phyloP scores from a whole-genome alignment of 2,329 filamentous ascomycete species.

The Paramyrothecium roridum region DNA sequence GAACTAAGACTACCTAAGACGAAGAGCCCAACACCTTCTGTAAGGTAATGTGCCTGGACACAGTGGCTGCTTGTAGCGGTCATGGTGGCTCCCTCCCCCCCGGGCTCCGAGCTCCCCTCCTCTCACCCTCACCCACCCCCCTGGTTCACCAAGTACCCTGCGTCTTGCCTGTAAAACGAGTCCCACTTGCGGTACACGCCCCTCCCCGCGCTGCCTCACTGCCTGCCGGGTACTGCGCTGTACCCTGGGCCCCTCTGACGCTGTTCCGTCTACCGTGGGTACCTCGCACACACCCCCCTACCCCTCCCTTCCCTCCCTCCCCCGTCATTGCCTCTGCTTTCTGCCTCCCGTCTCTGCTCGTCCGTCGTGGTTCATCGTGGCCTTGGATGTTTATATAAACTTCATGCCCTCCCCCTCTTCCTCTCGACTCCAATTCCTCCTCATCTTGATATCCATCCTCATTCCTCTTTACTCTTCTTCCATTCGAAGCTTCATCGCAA shows the following conservation, averaged over 20 bases:
- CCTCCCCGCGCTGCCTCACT: background rate
- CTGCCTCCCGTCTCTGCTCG: background rate
- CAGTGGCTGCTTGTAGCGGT: too few relatives aligned
- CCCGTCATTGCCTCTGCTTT: background rate
- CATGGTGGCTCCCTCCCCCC: too few relatives aligned
- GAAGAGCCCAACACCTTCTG: too few relatives aligned
- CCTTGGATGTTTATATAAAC: constrained; percentile 4
- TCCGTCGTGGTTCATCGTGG: background rate
- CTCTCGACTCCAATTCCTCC: background rate
- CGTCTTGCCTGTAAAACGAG: background rate
- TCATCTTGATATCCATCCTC: background rate
- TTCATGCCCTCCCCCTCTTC: background rate
- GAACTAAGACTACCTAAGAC: too few relatives aligned
- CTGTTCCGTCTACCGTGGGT: too few relatives aligned
- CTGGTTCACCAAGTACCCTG: background rate
- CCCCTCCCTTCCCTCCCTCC: too few relatives aligned
- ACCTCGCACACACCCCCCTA: too few relatives aligned
- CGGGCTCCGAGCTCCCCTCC: too few relatives aligned
- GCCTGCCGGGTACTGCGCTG: background rate
- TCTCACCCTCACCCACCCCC: too few relatives aligned
- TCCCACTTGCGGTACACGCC: background rate
- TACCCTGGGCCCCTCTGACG: too few relatives aligned
- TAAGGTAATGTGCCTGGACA: too few relatives aligned
- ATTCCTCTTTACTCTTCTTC: constrained; percentile 4
- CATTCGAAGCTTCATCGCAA: constrained; percentile 1